Conservation (phyloP, 1,139 yeast species). For the Casaregolazyma suthepensis region DNA sequence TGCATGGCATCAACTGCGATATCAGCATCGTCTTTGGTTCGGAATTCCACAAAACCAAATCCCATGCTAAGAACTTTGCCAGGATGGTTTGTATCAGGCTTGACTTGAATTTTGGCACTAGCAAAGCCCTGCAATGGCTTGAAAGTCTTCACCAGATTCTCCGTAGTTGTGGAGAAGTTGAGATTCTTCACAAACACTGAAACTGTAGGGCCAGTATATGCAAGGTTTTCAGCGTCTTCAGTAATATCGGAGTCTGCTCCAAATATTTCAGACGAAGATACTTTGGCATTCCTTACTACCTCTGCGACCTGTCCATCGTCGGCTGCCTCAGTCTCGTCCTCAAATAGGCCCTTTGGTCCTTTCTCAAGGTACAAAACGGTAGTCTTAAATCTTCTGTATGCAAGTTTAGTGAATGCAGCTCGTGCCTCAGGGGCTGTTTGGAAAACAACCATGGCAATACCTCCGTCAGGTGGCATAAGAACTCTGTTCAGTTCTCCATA, state of each 20-base stretch:
- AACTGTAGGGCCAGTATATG: slow-evolving; percentile 57
- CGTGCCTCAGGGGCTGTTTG: slow-evolving; percentile 80
- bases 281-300: slow-evolving; percentile 32
- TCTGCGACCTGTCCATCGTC: slow-evolving; percentile 36
- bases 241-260: slow-evolving; percentile 37
- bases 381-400: slow-evolving; percentile 81
- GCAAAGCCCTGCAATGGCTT: slow-evolving; percentile 65
- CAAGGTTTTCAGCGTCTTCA: slow-evolving; percentile 35
- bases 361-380: slow-evolving; percentile 84
- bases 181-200: slow-evolving; percentile 89
- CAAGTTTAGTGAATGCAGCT: slow-evolving; percentile 79
- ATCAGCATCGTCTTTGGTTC: slow-evolving; percentile 68
- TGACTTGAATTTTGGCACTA: slow-evolving; percentile 76
- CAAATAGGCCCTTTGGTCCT: slow-evolving; percentile 81
- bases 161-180: slow-evolving; percentile 70
- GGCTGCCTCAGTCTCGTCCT: slow-evolving; percentile 37
- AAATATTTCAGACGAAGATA: slow-evolving; percentile 24
- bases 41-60: slow-evolving; percentile 92
- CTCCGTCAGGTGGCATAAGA: slow-evolving; percentile 94
- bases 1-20: slow-evolving; percentile 70
- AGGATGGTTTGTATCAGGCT: slow-evolving; percentile 74
- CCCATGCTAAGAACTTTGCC: slow-evolving; percentile 83
- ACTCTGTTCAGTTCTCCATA: slow-evolving; percentile 76
- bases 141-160: slow-evolving; percentile 55
- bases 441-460: slow-evolving; percentile 92